phyloP scores from a whole-genome alignment of 257 asterid genomes.

The Phtheirospermum japonicum region DNA sequence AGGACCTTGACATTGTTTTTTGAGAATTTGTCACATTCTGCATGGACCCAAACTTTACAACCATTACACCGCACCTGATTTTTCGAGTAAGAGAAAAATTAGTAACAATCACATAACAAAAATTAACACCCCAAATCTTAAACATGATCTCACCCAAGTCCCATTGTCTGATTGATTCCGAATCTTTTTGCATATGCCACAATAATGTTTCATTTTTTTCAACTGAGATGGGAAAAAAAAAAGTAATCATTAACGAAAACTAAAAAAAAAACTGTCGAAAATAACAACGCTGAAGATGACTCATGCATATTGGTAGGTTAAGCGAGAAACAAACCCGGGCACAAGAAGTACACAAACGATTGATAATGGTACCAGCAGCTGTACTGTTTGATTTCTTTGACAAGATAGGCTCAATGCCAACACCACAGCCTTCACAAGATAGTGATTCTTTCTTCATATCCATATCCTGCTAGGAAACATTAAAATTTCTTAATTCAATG shows the following conservation, averaged over 20 bases:
- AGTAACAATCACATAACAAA: slow-evolving; percentile 22
- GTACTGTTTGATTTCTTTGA: slow-evolving; percentile 50
- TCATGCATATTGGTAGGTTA: slow-evolving; percentile 11
- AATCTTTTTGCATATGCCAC: slow-evolving; percentile 95
- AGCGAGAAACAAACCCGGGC: slow-evolving; percentile 70
- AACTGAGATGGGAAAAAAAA: slow-evolving; percentile 50
- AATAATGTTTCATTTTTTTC: slow-evolving; percentile 80
- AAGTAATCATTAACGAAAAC: slow-evolving; percentile 22
- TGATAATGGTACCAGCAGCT: slow-evolving; percentile 42
- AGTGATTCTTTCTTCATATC: slow-evolving; percentile 47
- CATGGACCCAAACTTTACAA: slow-evolving; percentile 95
- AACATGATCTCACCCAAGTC: slow-evolving; percentile 72
- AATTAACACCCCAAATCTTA: slow-evolving; percentile 3
- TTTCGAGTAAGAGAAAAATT: slow-evolving; percentile 16
- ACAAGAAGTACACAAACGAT: slow-evolving; percentile 82
- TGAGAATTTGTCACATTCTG: slow-evolving; percentile 87
- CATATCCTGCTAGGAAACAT: slow-evolving; percentile 44
- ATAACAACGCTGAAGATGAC: slow-evolving; percentile 28
- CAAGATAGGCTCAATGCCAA: slow-evolving; percentile 46
- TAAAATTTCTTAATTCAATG: not conserved
- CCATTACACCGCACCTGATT: slow-evolving; percentile 87
- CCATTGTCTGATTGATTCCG: slow-evolving; percentile 75
- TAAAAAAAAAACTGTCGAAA: slow-evolving; percentile 7
- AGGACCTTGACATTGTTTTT: slow-evolving; percentile 57
- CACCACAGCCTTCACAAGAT: slow-evolving; percentile 86